Evolutionary conservation across 805 yeast genomes (phyloP).

Genomic region (Metschnikowia kunwiensis): DNA sequence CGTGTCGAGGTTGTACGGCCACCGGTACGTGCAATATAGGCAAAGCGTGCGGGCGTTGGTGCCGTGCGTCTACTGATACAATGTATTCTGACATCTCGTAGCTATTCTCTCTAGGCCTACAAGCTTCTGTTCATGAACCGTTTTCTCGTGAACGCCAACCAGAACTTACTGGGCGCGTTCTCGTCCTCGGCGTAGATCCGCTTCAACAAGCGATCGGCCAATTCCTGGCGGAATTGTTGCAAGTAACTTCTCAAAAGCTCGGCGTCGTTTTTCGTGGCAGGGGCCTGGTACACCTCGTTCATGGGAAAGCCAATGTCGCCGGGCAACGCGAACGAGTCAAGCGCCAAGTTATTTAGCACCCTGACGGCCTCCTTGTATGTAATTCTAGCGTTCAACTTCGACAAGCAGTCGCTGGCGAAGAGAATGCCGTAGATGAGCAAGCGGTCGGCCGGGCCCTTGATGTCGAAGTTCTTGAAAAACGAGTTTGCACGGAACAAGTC

Average conservation of each 20-base stretch:
- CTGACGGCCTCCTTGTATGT: conserved; percentile 59
- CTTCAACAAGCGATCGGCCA: conserved; percentile 73
- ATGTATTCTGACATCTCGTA: no score
- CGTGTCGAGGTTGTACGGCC: conserved; percentile 26
- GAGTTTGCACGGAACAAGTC: conserved; percentile 95
- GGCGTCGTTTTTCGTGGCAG: conserved; percentile 69
- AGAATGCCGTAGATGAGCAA: conserved; percentile 90
- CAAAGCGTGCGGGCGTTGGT: conserved; percentile 25
- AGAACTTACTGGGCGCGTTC: conserved; percentile 73
- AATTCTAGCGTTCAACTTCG: conserved; percentile 50
- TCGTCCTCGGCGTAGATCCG: conserved; percentile 64
- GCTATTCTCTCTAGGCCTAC: no score
- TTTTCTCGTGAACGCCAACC: conserved; percentile 95
- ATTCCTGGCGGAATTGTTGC: conserved; percentile 92
- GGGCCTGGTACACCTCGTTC: conserved; percentile 73
- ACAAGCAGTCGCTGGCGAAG: conserved; percentile 80
- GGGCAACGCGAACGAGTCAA: conserved; percentile 87
- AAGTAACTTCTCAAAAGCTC: conserved; percentile 79
- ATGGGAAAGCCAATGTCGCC: conserved; percentile 95
- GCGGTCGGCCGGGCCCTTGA: conserved; percentile 92
- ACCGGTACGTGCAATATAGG: conserved; percentile 26
- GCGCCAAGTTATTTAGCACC: conserved; percentile 75
- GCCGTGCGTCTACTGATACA: conserved; percentile 23
- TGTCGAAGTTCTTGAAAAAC: conserved; percentile 94
- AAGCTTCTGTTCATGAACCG: conserved; percentile 92